These are phyloP conservation scores for Pseudomonodictys pantanalensis DNA, from an alignment of 495 filamentous ascomycete genomes.

Conservation along the genomic window DNA sequence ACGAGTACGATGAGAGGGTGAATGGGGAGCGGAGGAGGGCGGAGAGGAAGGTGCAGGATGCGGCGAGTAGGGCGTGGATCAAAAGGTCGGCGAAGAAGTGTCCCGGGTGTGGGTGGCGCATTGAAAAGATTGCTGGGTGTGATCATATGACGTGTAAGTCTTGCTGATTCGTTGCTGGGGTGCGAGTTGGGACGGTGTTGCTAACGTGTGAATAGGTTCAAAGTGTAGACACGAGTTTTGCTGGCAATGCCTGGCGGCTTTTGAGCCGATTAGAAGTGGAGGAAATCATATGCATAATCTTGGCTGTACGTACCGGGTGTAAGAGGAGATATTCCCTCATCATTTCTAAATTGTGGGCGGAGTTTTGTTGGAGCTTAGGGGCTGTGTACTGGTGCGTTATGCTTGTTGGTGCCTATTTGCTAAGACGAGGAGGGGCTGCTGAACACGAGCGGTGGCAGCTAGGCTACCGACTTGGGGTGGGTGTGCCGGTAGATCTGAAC, in stretches of 20 bases:
- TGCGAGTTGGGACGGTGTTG: neutral
- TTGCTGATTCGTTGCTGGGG: neutral
- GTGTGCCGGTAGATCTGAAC: too few species aligned
- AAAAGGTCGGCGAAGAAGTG: constrained; percentile 36
- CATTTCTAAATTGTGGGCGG: too few species aligned
- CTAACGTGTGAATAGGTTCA: constrained; percentile 18
- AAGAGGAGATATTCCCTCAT: too few species aligned
- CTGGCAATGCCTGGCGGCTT: constrained; percentile 36
- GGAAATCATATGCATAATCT: constrained; percentile 13
- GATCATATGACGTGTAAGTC: constrained; percentile 42
- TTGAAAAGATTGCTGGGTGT: constrained; percentile 41
- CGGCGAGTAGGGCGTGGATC: constrained; percentile 28
- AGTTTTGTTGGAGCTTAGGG: too few species aligned
- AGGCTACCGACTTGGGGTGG: too few species aligned
- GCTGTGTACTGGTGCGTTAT: too few species aligned
- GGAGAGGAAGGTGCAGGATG: constrained; percentile 32
- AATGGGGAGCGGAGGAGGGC: constrained; percentile 9
- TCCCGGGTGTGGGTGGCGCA: constrained; percentile 37
- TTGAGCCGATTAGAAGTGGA: constrained; percentile 7
- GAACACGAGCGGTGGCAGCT: too few species aligned
- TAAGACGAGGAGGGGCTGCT: too few species aligned
- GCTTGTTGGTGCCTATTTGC: too few species aligned
- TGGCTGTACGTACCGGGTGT: constrained; percentile 11
- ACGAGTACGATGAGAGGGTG: constrained; percentile 40
- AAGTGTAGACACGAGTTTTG: constrained; percentile 40